phyloP scores from a whole-genome alignment of 139 green algal species.

The Chlamydomonas incerta region DNA sequence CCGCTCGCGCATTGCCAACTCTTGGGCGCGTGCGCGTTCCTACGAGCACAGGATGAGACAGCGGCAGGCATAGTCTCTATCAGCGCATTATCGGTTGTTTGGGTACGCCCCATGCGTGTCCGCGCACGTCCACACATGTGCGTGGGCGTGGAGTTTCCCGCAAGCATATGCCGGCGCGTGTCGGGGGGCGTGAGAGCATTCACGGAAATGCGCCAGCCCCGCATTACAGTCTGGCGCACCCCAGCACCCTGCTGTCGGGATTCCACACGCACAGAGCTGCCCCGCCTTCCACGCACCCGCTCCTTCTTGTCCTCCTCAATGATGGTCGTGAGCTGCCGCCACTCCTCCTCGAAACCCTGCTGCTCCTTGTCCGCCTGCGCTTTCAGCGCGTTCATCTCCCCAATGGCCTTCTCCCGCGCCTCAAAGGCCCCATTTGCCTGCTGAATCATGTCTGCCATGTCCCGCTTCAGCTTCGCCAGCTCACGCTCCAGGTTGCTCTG shows the following conservation, averaged over 20 bases:
- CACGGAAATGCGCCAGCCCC: no score
- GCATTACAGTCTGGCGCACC: no score
- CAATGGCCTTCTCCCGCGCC: conserved; percentile 80
- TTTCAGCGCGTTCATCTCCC: conserved; percentile 82
- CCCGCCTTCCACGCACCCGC: conserved; percentile 37
- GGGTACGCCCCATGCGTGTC: no score
- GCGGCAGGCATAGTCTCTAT: no score
- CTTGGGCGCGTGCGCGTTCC: conserved; percentile 64
- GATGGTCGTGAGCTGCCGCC: conserved; percentile 83
- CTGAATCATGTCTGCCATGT: conserved; percentile 87
- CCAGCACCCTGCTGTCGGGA: no score
- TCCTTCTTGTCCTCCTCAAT: conserved; percentile 86
- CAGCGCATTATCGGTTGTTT: no score
- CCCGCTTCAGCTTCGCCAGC: conserved; percentile 78
- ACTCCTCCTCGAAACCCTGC: conserved; percentile 88
- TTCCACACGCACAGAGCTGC: no score
- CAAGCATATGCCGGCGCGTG: no score
- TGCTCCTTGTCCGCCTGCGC: conserved; percentile 87
- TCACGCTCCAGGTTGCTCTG: conserved; percentile 84
- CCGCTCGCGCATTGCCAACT: conserved; percentile 79
- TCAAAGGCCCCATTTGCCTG: conserved; percentile 64
- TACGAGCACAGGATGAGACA: conserved; percentile 17
- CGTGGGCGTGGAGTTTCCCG: no score
- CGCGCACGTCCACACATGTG: no score
- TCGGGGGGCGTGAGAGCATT: no score